Evolutionary conservation across 805 yeast genomes (phyloP).

Genomic region (Nematodospora valgi): DNA sequence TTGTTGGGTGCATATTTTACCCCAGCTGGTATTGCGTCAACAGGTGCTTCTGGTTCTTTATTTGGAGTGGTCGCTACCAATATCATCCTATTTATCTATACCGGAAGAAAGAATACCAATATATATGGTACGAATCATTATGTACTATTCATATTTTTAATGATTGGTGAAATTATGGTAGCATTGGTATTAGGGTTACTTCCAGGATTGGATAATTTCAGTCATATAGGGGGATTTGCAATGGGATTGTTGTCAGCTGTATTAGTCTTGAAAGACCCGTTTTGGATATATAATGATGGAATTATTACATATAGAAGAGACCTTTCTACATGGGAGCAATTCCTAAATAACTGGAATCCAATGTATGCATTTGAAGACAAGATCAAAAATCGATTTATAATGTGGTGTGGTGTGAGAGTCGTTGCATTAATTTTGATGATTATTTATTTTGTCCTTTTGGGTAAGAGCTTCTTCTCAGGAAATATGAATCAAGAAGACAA

Average conservation of each 20-base stretch:
- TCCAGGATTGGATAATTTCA: constrained; percentile 73
- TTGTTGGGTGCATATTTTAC: constrained; percentile 67
- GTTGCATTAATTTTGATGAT: constrained; percentile 43
- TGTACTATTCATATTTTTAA: constrained; percentile 40
- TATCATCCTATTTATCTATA: constrained; percentile 49
- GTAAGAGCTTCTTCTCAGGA: constrained; percentile 42
- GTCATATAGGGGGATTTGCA: constrained; percentile 73
- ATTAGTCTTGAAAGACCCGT: constrained; percentile 54
- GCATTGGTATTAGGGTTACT: constrained; percentile 61
- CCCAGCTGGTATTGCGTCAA: constrained; percentile 61
- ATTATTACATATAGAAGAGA: constrained; percentile 32
- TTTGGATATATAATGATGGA: constrained; percentile 40
- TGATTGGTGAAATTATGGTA: constrained; percentile 55
- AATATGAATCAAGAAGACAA: constrained; percentile 42
- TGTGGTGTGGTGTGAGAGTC: constrained; percentile 52
- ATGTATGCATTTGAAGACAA: constrained; percentile 30
- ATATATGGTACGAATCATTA: constrained; percentile 46
- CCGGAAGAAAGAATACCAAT: constrained; percentile 49
- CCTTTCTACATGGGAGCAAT: constrained; percentile 28
- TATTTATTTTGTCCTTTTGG: constrained; percentile 48
- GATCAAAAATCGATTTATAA: constrained; percentile 35
- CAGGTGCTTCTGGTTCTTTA: constrained; percentile 70
- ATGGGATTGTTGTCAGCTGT: constrained; percentile 54
- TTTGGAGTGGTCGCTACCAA: constrained; percentile 69
- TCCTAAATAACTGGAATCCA: constrained; percentile 40